Percentiles rank a stretch among this genome's conserved stretches.
phyloP scores from a whole-genome alignment of 228 moss, liverwort and hornwort genomes.

The Sphagnum magellanicum region DNA sequence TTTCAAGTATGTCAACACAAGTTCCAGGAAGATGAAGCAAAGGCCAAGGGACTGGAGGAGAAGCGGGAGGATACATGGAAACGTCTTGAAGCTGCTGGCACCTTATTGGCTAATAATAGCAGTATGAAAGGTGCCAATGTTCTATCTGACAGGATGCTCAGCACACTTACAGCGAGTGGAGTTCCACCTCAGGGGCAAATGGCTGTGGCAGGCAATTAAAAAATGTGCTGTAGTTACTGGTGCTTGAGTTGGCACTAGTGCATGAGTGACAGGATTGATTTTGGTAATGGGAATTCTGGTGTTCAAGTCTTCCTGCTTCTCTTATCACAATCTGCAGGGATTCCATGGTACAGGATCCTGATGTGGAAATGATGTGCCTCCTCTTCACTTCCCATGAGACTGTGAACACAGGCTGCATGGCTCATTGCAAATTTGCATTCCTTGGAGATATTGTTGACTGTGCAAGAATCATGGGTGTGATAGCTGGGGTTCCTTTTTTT shows the following conservation, averaged over 20 bases:
- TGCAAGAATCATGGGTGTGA: background rate
- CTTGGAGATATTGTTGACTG: constrained; percentile 41
- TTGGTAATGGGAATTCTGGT: constrained; percentile 20
- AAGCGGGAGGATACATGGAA: constrained; percentile 83
- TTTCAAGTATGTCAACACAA: constrained; percentile 67
- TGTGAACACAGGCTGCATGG: constrained; percentile 44
- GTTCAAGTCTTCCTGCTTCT: background rate
- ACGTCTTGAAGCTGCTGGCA: constrained; percentile 80
- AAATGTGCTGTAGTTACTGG: constrained; percentile 20
- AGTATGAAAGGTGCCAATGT: constrained; percentile 18
- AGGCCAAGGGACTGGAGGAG: constrained; percentile 69
- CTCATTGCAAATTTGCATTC: constrained; percentile 46
- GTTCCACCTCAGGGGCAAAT: constrained; percentile 45
- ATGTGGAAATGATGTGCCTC: constrained; percentile 42
- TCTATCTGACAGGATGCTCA: constrained; percentile 14
- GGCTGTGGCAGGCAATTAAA: constrained; percentile 54
- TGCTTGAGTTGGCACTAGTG: constrained; percentile 42
- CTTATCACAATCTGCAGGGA: constrained; percentile 50
- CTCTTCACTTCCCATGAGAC: constrained; percentile 51
- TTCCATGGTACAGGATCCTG: constrained; percentile 41
- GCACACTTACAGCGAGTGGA: constrained; percentile 14
- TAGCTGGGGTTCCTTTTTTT: background rate
- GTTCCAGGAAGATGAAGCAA: constrained; percentile 85
- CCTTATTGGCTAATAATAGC: constrained; percentile 21
- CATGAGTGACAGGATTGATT: constrained; percentile 18